A percentile compares a stretch with the other conserved stretches of the same genome.
These are phyloP conservation scores for Paramyrothecium sp. DNA, from an alignment of 2,329 filamentous ascomycete genomes.

Conservation along the genomic window DNA sequence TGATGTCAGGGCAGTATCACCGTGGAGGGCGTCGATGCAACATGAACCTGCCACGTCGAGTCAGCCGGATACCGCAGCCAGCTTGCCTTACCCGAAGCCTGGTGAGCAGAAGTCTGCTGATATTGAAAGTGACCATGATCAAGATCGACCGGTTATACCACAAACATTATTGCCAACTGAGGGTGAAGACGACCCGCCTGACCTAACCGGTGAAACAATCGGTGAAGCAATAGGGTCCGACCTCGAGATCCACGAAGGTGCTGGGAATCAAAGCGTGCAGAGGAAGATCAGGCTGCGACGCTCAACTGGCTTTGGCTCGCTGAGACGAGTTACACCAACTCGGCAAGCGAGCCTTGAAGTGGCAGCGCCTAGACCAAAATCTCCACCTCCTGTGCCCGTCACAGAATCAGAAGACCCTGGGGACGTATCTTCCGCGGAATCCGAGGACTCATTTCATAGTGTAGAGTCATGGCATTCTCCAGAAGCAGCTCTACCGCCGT, in stretches of 20 bases:
- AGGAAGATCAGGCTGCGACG: conserved; percentile 29
- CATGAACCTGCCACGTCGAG: no score
- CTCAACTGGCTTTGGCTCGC: conserved; percentile 23
- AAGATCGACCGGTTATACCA: no score
- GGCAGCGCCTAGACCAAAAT: not conserved
- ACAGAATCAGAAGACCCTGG: not conserved
- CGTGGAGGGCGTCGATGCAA: no score
- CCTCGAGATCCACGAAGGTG: conserved; percentile 30
- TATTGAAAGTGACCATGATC: no score
- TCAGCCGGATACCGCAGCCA: no score
- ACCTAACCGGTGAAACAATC: no score
- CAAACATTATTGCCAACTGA: no score
- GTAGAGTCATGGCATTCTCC: conserved; percentile 51
- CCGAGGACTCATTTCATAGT: conserved; percentile 53
- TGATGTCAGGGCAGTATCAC: no score
- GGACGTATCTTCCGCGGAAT: conserved; percentile 24
- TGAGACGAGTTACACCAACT: conserved; percentile 25
- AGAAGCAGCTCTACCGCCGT: conserved; percentile 34
- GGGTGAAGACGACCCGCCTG: no score
- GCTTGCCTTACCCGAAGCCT: no score
- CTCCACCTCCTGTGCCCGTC: not conserved
- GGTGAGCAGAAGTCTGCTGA: no score
- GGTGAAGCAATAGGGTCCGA: no score
- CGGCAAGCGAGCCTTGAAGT: conserved; percentile 25
- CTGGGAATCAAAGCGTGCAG: conserved; percentile 19